A percentile compares a stretch with the other conserved stretches of the same genome.
These are phyloP conservation scores for Gonium pectorale DNA, from an alignment of 139 green algal species.

Conservation along the genomic window DNA sequence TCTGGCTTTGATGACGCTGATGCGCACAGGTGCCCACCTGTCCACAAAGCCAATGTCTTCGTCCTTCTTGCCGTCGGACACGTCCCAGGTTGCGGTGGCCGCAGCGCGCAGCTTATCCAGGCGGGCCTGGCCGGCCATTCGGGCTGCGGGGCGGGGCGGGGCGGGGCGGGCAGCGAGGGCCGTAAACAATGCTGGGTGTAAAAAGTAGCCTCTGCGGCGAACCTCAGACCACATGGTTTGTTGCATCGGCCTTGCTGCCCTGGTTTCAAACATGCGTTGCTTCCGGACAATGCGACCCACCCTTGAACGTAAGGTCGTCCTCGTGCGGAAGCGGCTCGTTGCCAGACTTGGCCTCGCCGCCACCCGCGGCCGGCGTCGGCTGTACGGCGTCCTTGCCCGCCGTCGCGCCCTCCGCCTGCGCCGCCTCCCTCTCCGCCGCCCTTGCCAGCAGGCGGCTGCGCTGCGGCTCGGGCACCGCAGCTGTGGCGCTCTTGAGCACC, in stretches of 20 bases:
- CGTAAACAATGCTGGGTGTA: too few relatives aligned
- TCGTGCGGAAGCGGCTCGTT: not conserved
- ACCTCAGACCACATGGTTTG: too few relatives aligned
- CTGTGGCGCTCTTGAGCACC: not conserved
- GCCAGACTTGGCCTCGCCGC: not conserved
- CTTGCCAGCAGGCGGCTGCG: not conserved
- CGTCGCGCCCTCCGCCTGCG: not conserved
- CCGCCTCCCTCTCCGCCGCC: not conserved
- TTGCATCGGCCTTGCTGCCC: too few relatives aligned
- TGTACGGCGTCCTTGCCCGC: not conserved
- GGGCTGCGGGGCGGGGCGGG: not conserved
- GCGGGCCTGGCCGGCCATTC: not conserved
- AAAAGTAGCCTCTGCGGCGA: too few relatives aligned
- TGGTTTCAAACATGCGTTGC: too few relatives aligned
- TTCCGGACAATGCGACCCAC: not conserved
- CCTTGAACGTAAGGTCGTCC: not conserved
- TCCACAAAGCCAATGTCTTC: conserved; percentile 29
- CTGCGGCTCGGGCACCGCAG: conserved; percentile 10
- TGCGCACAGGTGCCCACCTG: too few relatives aligned
- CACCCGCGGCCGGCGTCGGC: not conserved
- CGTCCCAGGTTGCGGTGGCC: conserved; percentile 2
- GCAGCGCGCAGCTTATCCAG: conserved; percentile 32
- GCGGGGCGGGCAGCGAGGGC: not conserved
- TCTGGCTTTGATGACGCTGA: too few relatives aligned
- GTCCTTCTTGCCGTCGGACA: not conserved